These are phyloP conservation scores for Neurospora terricola DNA, from an alignment of 495 filamentous ascomycete genomes.

Conservation along the genomic window DNA sequence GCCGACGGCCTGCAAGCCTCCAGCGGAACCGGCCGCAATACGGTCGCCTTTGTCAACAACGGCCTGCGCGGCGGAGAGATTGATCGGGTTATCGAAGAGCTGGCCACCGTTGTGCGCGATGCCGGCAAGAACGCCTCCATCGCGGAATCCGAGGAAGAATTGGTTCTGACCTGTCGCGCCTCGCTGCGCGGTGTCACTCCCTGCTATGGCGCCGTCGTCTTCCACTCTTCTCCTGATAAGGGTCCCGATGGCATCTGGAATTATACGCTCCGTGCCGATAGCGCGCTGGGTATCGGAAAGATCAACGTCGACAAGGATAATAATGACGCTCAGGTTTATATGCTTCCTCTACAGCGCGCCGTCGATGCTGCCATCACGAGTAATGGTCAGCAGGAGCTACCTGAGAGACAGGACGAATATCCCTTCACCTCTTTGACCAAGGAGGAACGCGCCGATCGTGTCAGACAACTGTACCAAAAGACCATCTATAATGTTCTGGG, in stretches of 20 bases:
- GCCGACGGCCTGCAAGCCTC: constrained; percentile 45
- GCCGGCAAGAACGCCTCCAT: constrained; percentile 48
- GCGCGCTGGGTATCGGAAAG: constrained; percentile 41
- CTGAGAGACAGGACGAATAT: constrained; percentile 49
- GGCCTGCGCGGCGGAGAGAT: constrained; percentile 62
- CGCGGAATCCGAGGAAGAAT: constrained; percentile 38
- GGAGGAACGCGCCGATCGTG: constrained; percentile 49
- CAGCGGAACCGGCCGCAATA: constrained; percentile 41
- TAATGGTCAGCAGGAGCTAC: constrained; percentile 33
- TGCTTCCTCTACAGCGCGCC: constrained; percentile 66
- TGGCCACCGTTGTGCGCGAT: constrained; percentile 40
- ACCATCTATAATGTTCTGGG: constrained; percentile 57
- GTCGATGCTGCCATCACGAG: constrained; percentile 63
- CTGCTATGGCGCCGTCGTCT: constrained; percentile 70
- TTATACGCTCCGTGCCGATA: constrained; percentile 70
- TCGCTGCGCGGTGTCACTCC: constrained; percentile 57
- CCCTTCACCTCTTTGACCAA: constrained; percentile 60
- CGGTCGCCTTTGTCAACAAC: constrained; percentile 72
- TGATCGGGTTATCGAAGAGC: constrained; percentile 52
- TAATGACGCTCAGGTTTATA: constrained; percentile 64
- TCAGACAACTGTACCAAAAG: constrained; percentile 57
- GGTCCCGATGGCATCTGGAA: constrained; percentile 64
- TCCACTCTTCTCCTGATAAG: constrained; percentile 60
- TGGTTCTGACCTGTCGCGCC: constrained; percentile 54
- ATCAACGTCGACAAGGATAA: constrained; percentile 47